Base-by-base conservation (phyloP, 345 rosid species). In the Boechera stricta region DNA sequence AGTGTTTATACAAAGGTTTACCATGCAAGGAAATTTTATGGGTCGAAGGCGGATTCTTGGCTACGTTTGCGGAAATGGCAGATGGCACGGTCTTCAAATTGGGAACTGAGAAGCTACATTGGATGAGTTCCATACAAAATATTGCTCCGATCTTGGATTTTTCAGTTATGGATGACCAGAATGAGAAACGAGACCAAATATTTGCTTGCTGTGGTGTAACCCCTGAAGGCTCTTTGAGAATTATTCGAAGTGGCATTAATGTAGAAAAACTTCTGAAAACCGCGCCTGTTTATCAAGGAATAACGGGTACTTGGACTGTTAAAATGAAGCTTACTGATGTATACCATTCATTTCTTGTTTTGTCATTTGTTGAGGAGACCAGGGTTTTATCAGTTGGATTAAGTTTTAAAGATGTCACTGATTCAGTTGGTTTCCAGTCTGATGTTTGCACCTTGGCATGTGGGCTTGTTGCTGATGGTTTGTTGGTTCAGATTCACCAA, bases 331-430 rank as follows among this genome's bases (percentile, higher is more conserved):
- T 81, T 73, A 64, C 73, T 53, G 94, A 95, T 77, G 57, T 79
- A 52, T 89, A 88, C 77, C 97, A 95, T 86, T 95, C 99, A 69
- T 95, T 95, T 82, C 94, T 95, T 72, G 96, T 91, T 16, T 79
- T 95, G 55, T 91, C 99, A 33, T 95, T 95, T 86, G 97, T 95
- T 69, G 99, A 92, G 81, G 98, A 95, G 87, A 92, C 97, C 38
- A 92, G 99, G 80, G 89, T 92, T 53, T 86, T 95, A 38, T 91
- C 96, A 48, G 99, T 95, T 72, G 99, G 99, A 64, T 79, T 95
- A 77, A 95, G 89, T 87, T 95, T 95, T 72, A 86, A 85, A 63
- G 99, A 95, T 86, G 94, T 92, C 72, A 95, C 97, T 52, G 99
- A 95, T 80, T 87, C 90, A 26, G 93, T 92, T 79, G 99, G 99